Conservation (phyloP, 2,329 filamentous ascomycete genomes). For the Helicocarpus griseus region DNA sequence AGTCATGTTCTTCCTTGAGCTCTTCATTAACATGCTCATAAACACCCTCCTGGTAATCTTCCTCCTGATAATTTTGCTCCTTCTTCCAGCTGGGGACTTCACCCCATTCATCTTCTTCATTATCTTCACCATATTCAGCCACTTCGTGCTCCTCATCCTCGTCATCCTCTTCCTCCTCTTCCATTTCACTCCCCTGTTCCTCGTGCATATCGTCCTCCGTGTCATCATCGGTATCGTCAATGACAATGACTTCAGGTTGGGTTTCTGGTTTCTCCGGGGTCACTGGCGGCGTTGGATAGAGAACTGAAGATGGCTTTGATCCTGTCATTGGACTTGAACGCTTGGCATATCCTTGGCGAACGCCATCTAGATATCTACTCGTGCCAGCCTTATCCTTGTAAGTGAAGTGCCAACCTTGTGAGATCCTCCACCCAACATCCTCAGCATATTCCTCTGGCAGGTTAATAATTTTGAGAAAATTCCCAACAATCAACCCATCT, state of each 20-base stretch:
- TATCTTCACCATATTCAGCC: background rate
- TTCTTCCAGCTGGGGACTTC: background rate
- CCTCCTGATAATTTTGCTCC: background rate
- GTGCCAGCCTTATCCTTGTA: constrained; percentile 6
- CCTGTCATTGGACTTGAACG: too few species aligned
- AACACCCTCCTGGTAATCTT: background rate
- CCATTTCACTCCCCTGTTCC: too few species aligned
- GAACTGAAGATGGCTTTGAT: too few species aligned
- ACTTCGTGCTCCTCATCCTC: background rate
- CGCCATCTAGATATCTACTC: constrained; percentile 11
- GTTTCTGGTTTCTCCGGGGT: background rate
- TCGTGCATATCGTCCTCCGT: background rate
- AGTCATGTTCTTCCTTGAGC: background rate
- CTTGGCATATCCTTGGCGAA: constrained; percentile 4
- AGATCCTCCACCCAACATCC: constrained; percentile 16
- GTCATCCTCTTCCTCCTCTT: background rate
- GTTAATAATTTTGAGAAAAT: constrained; percentile 14
- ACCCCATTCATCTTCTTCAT: background rate
- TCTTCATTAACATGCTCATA: background rate
- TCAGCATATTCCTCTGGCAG: constrained; percentile 17
- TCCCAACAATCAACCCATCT: constrained; percentile 16
- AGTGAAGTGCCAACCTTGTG: constrained; percentile 15
- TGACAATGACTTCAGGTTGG: background rate
- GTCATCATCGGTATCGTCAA: constrained; percentile 3
- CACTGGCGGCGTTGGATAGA: background rate